Percentiles rank a stretch among this genome's conserved stretches.
Evolutionary conservation across 2,329 filamentous ascomycete genomes (phyloP).

Genomic region (Colletotrichum coccodes): DNA sequence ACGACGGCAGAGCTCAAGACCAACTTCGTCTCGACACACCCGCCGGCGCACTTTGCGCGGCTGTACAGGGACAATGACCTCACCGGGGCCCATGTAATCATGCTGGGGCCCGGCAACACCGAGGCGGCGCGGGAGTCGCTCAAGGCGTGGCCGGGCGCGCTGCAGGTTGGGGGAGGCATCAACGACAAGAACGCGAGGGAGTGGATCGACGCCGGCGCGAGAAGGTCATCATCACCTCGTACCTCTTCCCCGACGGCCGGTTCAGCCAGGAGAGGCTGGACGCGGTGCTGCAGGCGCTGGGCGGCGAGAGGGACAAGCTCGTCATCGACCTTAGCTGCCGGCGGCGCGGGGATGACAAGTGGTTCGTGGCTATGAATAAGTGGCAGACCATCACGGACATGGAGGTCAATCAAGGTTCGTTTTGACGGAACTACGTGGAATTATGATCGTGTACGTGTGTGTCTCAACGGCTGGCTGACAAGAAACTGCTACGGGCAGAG

Average conservation of each 20-base stretch:
- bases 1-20: constrained; percentile 77
- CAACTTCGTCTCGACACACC: constrained; percentile 89
- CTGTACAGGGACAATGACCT: constrained; percentile 83
- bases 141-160: constrained; percentile 77
- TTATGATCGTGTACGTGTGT: not conserved
- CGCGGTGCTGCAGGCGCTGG: constrained; percentile 77
- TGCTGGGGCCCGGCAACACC: constrained; percentile 91
- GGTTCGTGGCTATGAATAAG: constrained; percentile 99
- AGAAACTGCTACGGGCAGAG: constrained; percentile 61
- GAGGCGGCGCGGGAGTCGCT: constrained; percentile 83
- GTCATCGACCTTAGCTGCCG: constrained; percentile 97
- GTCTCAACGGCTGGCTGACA: constrained; percentile 3
- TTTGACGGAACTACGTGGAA: not conserved
- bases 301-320: constrained; percentile 79
- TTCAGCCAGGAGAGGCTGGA: constrained; percentile 84
- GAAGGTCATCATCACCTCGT: constrained; percentile 97
- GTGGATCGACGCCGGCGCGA: constrained; percentile 89
- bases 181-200: constrained; percentile 82
- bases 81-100: constrained; percentile 90
- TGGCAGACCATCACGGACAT: constrained; percentile 99
- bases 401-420: constrained; percentile 81
- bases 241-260: constrained; percentile 84
- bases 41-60: constrained; percentile 81
- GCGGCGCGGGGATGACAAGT: constrained; percentile 74
- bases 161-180: constrained; percentile 96